Evolutionary conservation across 2,329 filamentous ascomycete species (phyloP).

Genomic region (Metarhizium rileyi): DNA sequence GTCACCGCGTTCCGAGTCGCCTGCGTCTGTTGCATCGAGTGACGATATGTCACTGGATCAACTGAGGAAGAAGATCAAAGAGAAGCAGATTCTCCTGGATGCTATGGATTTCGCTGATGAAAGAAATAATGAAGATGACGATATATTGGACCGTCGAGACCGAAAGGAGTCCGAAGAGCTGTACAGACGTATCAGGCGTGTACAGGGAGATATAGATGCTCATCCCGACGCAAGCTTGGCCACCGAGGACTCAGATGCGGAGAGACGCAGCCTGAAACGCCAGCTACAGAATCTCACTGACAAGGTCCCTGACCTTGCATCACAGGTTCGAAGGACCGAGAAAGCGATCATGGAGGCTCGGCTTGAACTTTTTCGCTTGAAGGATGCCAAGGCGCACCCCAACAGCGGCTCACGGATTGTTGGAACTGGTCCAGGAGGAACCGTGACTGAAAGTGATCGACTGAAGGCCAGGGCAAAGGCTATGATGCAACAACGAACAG

Average conservation of each 20-base stretch:
- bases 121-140: slow-evolving; percentile 80
- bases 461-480: slow-evolving; percentile 92
- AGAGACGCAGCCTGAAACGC: slow-evolving; percentile 74
- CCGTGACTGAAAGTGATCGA: slow-evolving; percentile 85
- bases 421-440: slow-evolving; percentile 84
- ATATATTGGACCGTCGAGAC: slow-evolving; percentile 81
- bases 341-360: slow-evolving; percentile 86
- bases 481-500: slow-evolving; percentile 97
- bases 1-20: slow-evolving; percentile 73
- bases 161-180: slow-evolving; percentile 87
- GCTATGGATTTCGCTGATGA: slow-evolving; percentile 96
- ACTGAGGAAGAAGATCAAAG: slow-evolving; percentile 81
- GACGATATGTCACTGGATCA: slow-evolving; percentile 84
- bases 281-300: slow-evolving; percentile 85
- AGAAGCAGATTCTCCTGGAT: slow-evolving; percentile 89
- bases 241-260: slow-evolving; percentile 74
- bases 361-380: slow-evolving; percentile 85
- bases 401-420: slow-evolving; percentile 71
- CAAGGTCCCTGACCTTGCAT: slow-evolving; percentile 83
- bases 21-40: slow-evolving; percentile 56
- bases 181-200: slow-evolving; percentile 79
- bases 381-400: slow-evolving; percentile 86
- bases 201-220: slow-evolving; percentile 89
- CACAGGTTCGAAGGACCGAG: slow-evolving; percentile 82
- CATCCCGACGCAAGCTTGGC: slow-evolving; percentile 68